Percentiles rank a stretch among this genome's conserved stretches.
These are phyloP conservation scores for Yarrowia yakushimensis DNA, from an alignment of 805 yeast genomes.

Conservation along the genomic window DNA sequence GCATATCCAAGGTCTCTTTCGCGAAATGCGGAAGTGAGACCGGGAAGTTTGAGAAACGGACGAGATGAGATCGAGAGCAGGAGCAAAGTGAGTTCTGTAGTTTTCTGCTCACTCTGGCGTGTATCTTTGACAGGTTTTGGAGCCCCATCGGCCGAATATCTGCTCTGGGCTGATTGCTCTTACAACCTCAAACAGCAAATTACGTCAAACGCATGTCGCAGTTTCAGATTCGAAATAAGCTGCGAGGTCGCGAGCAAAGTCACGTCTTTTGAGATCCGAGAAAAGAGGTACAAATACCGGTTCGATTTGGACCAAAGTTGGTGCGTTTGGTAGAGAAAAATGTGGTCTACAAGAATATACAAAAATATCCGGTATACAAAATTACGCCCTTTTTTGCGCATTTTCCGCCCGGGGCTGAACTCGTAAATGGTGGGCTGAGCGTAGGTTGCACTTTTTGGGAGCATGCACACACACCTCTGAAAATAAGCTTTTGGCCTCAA, in stretches of 20 bases:
- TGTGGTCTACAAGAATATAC: not conserved
- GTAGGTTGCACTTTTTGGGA: conserved; percentile 7
- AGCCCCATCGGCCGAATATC: not conserved
- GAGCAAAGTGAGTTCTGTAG: no score
- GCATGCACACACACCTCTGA: not conserved
- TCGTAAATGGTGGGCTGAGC: not conserved
- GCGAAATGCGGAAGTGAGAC: not conserved
- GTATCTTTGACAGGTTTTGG: not conserved
- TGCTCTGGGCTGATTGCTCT: not conserved
- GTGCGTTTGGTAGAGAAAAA: not conserved
- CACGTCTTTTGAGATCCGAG: not conserved
- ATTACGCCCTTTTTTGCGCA: not conserved
- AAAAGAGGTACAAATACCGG: not conserved
- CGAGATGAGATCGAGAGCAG: not conserved
- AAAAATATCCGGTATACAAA: not conserved
- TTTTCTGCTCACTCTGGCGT: no score
- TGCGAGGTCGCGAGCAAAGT: not conserved
- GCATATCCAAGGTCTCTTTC: not conserved
- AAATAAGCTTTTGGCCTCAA: not conserved
- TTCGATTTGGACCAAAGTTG: not conserved
- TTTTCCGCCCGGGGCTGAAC: not conserved
- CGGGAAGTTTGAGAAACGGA: not conserved
- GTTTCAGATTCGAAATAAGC: not conserved
- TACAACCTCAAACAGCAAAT: conserved; percentile 3
- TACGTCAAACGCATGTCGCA: not conserved